phyloP scores from a whole-genome alignment of 2,329 filamentous ascomycete genomes.

The Claviceps spartinae region DNA sequence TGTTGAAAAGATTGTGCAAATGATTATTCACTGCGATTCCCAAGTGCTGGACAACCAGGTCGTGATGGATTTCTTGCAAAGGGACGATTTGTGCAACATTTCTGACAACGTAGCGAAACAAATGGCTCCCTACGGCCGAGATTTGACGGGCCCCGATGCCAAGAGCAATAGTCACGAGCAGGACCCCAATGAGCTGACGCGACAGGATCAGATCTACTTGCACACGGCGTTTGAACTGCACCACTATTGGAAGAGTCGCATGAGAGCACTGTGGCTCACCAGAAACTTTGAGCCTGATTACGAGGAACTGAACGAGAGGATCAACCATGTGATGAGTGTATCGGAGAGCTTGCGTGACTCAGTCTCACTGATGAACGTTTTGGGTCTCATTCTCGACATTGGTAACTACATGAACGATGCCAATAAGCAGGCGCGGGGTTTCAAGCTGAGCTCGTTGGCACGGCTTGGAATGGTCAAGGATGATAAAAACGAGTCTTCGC shows the following conservation, averaged over 20 bases:
- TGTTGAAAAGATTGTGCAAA: slow-evolving; percentile 73
- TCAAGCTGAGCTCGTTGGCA: slow-evolving; percentile 91
- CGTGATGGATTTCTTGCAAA: slow-evolving; percentile 92
- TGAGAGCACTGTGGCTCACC: slow-evolving; percentile 78
- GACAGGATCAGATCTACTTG: slow-evolving; percentile 91
- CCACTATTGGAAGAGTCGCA: slow-evolving; percentile 97
- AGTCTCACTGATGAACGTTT: slow-evolving; percentile 86
- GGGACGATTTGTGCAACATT: slow-evolving; percentile 83
- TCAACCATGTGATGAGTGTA: slow-evolving; percentile 73
- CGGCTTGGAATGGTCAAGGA: slow-evolving; percentile 97
- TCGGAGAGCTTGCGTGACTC: slow-evolving; percentile 86
- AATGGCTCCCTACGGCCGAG: slow-evolving; percentile 90
- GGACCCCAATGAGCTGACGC: slow-evolving; percentile 76
- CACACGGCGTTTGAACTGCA: slow-evolving; percentile 88
- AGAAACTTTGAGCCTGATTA: slow-evolving; percentile 78
- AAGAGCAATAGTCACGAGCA: slow-evolving; percentile 65
- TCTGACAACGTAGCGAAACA: slow-evolving; percentile 81
- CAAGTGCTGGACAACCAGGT: slow-evolving; percentile 80
- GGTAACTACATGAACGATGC: slow-evolving; percentile 99
- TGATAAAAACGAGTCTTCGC: slow-evolving; percentile 93
- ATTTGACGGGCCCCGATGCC: slow-evolving; percentile 86
- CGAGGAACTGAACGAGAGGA: slow-evolving; percentile 75
- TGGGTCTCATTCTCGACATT: slow-evolving; percentile 91
- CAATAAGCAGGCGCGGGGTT: slow-evolving; percentile 94
- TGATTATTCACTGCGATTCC: slow-evolving; percentile 89